These are phyloP conservation scores for Hypoxylon crocopeplum DNA, from an alignment of 495 filamentous ascomycete species.

Conservation along the genomic window DNA sequence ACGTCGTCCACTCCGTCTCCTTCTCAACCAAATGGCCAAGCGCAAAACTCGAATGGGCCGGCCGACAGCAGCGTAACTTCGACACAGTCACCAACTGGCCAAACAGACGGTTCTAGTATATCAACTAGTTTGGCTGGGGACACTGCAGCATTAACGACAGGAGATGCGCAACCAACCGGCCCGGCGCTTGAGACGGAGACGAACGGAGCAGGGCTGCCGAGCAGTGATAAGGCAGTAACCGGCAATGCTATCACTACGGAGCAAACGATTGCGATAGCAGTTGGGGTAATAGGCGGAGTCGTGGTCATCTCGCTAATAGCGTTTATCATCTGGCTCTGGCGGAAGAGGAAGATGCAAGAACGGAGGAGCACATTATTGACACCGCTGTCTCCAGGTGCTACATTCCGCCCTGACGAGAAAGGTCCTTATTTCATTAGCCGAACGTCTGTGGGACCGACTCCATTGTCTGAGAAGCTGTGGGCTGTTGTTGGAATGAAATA, in stretches of 20 bases:
- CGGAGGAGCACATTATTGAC: slow-evolving; percentile 54
- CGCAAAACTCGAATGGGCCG: background rate
- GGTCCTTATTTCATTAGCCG: slow-evolving; percentile 50
- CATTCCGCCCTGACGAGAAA: slow-evolving; percentile 43
- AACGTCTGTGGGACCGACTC: slow-evolving; percentile 51
- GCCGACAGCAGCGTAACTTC: slow-evolving; percentile 1
- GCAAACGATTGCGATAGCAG: slow-evolving; percentile 54
- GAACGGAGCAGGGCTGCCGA: slow-evolving; percentile 11
- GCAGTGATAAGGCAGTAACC: slow-evolving; percentile 17
- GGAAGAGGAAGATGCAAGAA: slow-evolving; percentile 46
- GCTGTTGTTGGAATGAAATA: slow-evolving; percentile 46
- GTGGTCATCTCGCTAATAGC: slow-evolving; percentile 52
- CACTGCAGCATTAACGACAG: background rate
- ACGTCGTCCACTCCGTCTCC: background rate
- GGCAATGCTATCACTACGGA: slow-evolving; percentile 38
- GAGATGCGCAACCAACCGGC: slow-evolving; percentile 11
- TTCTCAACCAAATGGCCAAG: background rate
- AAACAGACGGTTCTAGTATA: slow-evolving; percentile 2
- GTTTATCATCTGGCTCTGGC: slow-evolving; percentile 57
- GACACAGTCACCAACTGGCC: slow-evolving; percentile 7
- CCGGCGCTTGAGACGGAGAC: slow-evolving; percentile 21
- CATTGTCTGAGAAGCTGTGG: slow-evolving; percentile 46
- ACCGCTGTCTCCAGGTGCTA: slow-evolving; percentile 45
- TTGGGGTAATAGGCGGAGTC: slow-evolving; percentile 57
- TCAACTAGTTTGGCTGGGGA: slow-evolving; percentile 1